Base-by-base conservation (phyloP, 208 protist genomes). In the Acanthamoeba sp. region DNA sequence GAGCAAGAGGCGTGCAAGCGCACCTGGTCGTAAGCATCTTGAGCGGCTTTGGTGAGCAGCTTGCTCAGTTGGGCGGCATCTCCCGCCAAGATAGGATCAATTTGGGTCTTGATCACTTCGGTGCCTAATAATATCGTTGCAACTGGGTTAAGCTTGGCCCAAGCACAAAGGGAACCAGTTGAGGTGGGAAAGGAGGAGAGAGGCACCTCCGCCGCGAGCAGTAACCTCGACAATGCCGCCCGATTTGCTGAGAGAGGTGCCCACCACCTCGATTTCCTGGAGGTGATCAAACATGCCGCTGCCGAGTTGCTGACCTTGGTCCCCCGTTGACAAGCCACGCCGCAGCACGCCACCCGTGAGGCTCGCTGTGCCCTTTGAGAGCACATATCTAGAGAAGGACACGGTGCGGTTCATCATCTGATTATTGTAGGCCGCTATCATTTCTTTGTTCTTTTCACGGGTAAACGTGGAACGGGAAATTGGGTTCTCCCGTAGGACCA, bases 241-340 rank as follows among this genome's bases (percentile, higher is more conserved):
- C 6, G 69, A 78, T 45, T 78, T 78, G 29, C 69, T 78, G 2
- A 78, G 36, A 0, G 69, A 78, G 38, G 34, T 38, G 22, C 69
- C 69, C 32, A 78, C 38, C 32, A 78, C 69, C 38, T 78, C 69
- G 10, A 78, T 78, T 78, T 78, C 69, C 69, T 78, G 69, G 16
- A 78, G 38, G 24, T 78, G 69, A 48, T 78, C 69, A 7, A 45
- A 45, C 69, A 78, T 38, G 32, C 69, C 69, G 22, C 69, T 36
- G 69, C 20, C 10, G 7, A 78, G 36, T 18, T 4, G 36, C 29
- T 78, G 36, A 3, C 69, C 38, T 20, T 62, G 34, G 22, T 78
- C 32, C 6, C 48, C 29, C 2, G 38, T 45, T 42, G 69, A 4
- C 34, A 78, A 45, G 29, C 32, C 38, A 3, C 36, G 69, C 69